A percentile compares a stretch with the other conserved stretches of the same genome.
These are phyloP conservation scores for Chytriomyces hyalinus DNA, from an alignment of 192 early-diverging fungal species.

Conservation along the genomic window DNA sequence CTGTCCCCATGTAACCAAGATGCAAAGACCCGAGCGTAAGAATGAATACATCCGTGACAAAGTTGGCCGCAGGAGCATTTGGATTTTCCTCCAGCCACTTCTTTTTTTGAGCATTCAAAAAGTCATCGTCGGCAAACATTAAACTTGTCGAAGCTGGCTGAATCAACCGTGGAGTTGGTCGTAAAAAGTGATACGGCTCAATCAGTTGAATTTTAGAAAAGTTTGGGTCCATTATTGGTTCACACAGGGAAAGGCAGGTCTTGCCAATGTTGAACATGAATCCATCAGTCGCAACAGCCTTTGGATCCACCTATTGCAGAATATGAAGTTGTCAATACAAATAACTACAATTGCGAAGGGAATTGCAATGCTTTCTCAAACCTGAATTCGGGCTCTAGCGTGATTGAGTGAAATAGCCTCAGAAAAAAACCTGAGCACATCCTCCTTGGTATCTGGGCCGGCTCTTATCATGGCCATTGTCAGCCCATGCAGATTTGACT, in stretches of 20 bases:
- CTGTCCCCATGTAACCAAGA: constrained; percentile 75
- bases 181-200: constrained; percentile 74
- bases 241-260: constrained; percentile 71
- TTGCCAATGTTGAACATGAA: constrained; percentile 80
- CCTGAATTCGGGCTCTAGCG: constrained; percentile 77
- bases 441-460: constrained; percentile 59
- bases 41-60: constrained; percentile 91
- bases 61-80: constrained; percentile 57
- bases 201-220: constrained; percentile 79
- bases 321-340: background rate
- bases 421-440: constrained; percentile 70
- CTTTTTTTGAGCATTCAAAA: background rate
- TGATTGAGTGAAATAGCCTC: constrained; percentile 70
- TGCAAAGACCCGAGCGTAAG: constrained; percentile 79
- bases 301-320: constrained; percentile 59
- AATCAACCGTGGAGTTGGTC: constrained; percentile 52
- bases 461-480: constrained; percentile 70
- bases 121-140: constrained; percentile 68
- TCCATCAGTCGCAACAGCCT: constrained; percentile 80
- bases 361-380: constrained; percentile 9
- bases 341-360: constrained; percentile 15
- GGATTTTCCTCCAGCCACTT: constrained; percentile 28
- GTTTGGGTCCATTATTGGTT: constrained; percentile 83
- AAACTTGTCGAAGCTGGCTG: constrained; percentile 73
- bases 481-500: constrained; percentile 42